A percentile compares a stretch with the other conserved stretches of the same genome.
Evolutionary conservation across 2,329 filamentous ascomycete species (phyloP).

Genomic region (Aspergillus pseudoterreus): DNA sequence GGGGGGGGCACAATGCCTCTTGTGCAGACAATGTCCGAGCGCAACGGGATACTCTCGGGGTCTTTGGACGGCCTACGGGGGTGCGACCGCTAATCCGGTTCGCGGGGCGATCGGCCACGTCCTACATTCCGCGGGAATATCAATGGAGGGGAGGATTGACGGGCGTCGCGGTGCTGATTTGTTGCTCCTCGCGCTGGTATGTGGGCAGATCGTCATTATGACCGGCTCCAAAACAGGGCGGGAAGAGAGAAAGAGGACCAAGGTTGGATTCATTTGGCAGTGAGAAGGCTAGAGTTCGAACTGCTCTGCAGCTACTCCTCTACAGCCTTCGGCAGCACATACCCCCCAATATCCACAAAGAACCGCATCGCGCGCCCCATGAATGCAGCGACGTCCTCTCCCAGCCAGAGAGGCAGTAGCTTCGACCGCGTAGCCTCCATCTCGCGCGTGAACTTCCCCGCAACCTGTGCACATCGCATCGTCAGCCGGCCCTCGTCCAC

Average conservation of each 20-base stretch:
- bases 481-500: neutral
- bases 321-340: conserved; percentile 15
- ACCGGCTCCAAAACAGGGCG: neutral
- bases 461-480: conserved; percentile 11
- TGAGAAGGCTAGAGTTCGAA: neutral
- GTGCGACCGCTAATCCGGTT: neutral
- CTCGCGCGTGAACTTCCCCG: conserved; percentile 18
- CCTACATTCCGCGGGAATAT: neutral
- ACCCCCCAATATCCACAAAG: conserved; percentile 21
- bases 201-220: neutral
- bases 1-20: neutral
- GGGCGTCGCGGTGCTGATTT: neutral
- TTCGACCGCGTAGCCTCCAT: conserved; percentile 13
- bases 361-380: conserved; percentile 18
- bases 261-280: neutral
- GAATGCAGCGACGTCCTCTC: conserved; percentile 17
- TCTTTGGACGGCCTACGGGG: neutral
- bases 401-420: conserved; percentile 16
- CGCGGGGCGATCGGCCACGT: neutral
- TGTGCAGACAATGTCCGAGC: neutral
- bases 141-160: neutral
- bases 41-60: neutral
- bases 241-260: neutral
- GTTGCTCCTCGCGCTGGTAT: neutral
- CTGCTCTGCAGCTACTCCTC: too few relatives aligned